These are phyloP conservation scores for Pittosporum tobira DNA, from an alignment of 129 eudicot genomes.

Conservation along the genomic window DNA sequence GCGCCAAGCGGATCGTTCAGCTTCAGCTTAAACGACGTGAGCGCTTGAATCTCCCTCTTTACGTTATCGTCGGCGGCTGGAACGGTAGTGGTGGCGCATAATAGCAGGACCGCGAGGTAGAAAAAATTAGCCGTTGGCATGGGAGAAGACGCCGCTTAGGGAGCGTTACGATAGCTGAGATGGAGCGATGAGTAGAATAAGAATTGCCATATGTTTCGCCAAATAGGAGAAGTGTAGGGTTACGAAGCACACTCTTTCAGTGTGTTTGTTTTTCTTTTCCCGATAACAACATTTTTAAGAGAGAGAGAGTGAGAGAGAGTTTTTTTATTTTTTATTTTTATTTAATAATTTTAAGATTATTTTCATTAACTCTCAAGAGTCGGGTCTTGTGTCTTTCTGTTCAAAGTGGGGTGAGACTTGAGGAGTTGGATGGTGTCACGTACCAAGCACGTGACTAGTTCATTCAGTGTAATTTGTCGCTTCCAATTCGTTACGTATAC, in stretches of 20 bases:
- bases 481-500: too few relatives aligned
- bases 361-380: too few relatives aligned
- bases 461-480: too few relatives aligned
- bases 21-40: conserved; percentile 34
- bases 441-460: too few relatives aligned
- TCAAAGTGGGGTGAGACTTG: too few relatives aligned
- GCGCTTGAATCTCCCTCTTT: conserved; percentile 42
- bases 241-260: too few relatives aligned
- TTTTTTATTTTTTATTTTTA: not conserved
- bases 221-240: not conserved
- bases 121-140: conserved; percentile 66
- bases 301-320: not conserved
- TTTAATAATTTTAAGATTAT: too few relatives aligned
- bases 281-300: not conserved
- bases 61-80: conserved; percentile 10
- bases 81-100: conserved; percentile 24
- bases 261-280: not conserved
- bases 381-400: too few relatives aligned
- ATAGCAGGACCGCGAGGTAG: conserved; percentile 17
- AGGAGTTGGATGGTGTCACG: too few relatives aligned
- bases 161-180: too few relatives aligned
- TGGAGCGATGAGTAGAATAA: not conserved
- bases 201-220: not conserved
- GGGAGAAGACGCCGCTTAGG: too few relatives aligned
- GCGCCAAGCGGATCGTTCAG: conserved; percentile 66